Base-by-base conservation (phyloP, 2,329 filamentous ascomycete species). In the Xylaria sp. region DNA sequence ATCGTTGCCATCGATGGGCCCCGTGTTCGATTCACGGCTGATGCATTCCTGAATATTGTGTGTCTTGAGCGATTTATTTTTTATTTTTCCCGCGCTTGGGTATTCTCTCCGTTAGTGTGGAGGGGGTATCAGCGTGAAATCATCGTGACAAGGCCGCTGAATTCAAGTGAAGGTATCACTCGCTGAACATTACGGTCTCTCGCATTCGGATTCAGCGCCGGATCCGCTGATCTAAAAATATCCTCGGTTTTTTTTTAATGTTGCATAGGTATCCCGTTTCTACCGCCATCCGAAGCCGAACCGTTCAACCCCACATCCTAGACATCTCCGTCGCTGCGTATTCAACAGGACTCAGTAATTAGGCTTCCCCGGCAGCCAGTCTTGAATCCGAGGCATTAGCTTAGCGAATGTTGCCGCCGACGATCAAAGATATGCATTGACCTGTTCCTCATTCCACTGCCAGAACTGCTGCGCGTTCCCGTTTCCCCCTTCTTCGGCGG, bases 1-100 rank as follows among this genome's bases (percentile, higher is more conserved):
- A 82, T 84, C 82, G 82, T 84, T 84, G 82, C 82, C 82, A 84
- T 84, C 82, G 82, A 84, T 82, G 82, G 81, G 82, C 81, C 80
- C 81, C 81, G 80, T 75, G 81, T 82, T 82, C 81, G 80, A 82
- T 82, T 82, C 81, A 74, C 79, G 80, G 80, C 78, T 80, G 73
- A 77, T 80, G 78, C 79, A 80, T 61, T 47, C 24, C 6, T 47
- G 3, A 47, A 6, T 54, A 4, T 54, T 34, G 34, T 34, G 5
- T 14, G 21, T 17, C 34, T 54, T 34, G 42, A 47, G 42, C 17
- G 42, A 19, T n/a, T 55, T 55, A 11, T 19, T 36, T 36, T 12
- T 9, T 54, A 6, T 54, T 32, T n/a, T 34, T 32, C 39, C 42
- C 1, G 42, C 42, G n/a, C 17, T 47, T 19, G 42, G 42, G 17